Evolutionary conservation across 768 basidiomycete genomes (phyloP).

Genomic region (Podaxis pistillaris): DNA sequence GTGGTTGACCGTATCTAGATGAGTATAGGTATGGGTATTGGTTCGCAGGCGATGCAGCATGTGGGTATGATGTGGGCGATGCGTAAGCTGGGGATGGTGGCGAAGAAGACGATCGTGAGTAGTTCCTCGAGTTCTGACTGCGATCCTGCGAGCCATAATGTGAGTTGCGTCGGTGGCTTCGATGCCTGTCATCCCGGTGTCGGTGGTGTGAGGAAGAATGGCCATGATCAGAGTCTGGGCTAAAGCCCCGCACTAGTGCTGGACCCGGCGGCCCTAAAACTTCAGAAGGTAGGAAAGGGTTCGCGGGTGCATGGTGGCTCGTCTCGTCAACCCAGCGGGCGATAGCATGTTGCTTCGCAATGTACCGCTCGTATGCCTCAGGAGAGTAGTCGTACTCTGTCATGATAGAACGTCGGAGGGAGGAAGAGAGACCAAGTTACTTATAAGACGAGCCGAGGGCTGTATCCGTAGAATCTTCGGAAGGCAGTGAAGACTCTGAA

Average conservation of each 20-base stretch:
- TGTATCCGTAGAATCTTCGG: background rate
- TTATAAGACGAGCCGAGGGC: background rate
- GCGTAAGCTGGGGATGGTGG: background rate
- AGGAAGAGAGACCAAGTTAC: background rate
- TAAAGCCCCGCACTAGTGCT: background rate
- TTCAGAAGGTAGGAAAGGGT: slow-evolving; percentile 7
- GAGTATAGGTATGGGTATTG: background rate
- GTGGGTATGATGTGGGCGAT: background rate
- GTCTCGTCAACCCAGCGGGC: slow-evolving; percentile 19
- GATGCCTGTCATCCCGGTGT: background rate
- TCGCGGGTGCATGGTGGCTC: slow-evolving; percentile 9
- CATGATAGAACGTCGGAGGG: slow-evolving; percentile 10
- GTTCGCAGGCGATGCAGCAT: background rate
- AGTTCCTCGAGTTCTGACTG: slow-evolving; percentile 1
- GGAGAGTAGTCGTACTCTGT: slow-evolving; percentile 23
- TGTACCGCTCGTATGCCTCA: slow-evolving; percentile 17
- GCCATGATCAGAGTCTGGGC: background rate
- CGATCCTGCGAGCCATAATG: background rate
- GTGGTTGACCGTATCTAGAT: background rate
- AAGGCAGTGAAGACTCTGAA: background rate
- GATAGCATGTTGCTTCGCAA: slow-evolving; percentile 16
- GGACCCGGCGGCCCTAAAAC: background rate
- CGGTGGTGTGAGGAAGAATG: background rate
- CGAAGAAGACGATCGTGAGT: slow-evolving; percentile 2
- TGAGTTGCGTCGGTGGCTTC: background rate